Conservation (phyloP, 176 grass and related monocot genomes). For the Chloris gayana region DNA sequence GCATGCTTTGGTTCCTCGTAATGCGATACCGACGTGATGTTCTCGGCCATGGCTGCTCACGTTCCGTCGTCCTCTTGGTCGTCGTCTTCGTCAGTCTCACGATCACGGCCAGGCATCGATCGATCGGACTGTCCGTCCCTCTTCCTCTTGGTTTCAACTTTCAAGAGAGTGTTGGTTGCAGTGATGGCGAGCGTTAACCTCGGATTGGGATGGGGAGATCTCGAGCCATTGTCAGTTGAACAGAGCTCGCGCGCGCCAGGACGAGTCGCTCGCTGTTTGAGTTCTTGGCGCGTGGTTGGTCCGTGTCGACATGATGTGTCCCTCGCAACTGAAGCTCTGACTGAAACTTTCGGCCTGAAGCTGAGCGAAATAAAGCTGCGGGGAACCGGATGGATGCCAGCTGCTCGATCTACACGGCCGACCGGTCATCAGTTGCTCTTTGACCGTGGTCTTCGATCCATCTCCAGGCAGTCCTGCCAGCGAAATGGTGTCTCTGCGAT, state of each 20-base stretch:
- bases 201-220: neutral
- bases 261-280: neutral
- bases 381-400: slow-evolving; percentile 3
- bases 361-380: slow-evolving; percentile 15
- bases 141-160: neutral
- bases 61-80: neutral
- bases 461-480: neutral
- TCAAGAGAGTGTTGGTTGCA: neutral
- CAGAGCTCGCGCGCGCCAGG: neutral
- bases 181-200: neutral
- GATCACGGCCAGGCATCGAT: neutral
- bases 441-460: slow-evolving; percentile 23
- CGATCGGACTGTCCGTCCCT: neutral
- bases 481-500: no score
- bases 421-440: slow-evolving; percentile 11
- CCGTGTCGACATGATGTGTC: slow-evolving; percentile 5
- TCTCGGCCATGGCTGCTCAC: neutral
- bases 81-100: neutral
- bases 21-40: neutral
- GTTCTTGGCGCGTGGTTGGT: neutral
- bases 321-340: neutral
- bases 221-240: neutral
- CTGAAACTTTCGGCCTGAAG: slow-evolving; percentile 29
- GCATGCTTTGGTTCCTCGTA: neutral
- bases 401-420: slow-evolving; percentile 3